Percentiles rank a stretch among this genome's conserved stretches.
Conservation (phyloP, 208 protist genomes). For the Trypanosomatidae sp. region DNA sequence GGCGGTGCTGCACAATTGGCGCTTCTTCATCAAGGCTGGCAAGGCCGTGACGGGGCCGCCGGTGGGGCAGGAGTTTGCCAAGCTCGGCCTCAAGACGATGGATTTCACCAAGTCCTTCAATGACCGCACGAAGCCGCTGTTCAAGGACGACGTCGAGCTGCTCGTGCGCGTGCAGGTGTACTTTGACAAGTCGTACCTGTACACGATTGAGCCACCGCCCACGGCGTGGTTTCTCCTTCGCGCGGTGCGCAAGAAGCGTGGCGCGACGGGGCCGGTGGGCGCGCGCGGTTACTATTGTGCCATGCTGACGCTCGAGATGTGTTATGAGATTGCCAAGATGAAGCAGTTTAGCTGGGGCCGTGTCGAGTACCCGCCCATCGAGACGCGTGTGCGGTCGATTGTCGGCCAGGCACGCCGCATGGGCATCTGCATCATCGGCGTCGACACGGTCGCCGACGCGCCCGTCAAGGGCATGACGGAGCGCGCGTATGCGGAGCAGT, state of each 20-base stretch:
- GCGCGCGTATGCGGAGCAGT: constrained; percentile 54
- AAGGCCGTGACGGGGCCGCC: constrained; percentile 81
- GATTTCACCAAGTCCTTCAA: constrained; percentile 87
- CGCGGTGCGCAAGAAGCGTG: constrained; percentile 65
- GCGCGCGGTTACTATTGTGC: constrained; percentile 51
- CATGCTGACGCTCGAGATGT: constrained; percentile 85
- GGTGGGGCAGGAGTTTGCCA: constrained; percentile 85
- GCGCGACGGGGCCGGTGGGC: constrained; percentile 51
- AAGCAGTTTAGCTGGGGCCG: constrained; percentile 67
- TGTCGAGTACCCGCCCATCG: constrained; percentile 70
- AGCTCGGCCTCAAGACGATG: constrained; percentile 82
- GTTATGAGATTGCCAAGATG: constrained; percentile 85
- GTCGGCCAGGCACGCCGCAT: constrained; percentile 77
- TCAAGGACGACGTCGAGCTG: constrained; percentile 83
- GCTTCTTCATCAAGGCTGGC: constrained; percentile 83
- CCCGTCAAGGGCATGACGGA: constrained; percentile 70
- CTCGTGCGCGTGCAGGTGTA: constrained; percentile 86
- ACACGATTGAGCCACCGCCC: constrained; percentile 74
- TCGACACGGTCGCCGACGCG: constrained; percentile 55
- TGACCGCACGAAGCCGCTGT: constrained; percentile 74
- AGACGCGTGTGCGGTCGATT: constrained; percentile 71
- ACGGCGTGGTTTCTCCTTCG: constrained; percentile 80
- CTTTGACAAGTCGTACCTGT: constrained; percentile 86
- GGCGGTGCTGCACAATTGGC: constrained; percentile 78
- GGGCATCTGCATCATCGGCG: constrained; percentile 81